A percentile compares a stretch with the other conserved stretches of the same genome.
Evolutionary conservation across 176 grass and related monocot species (phyloP).

Genomic region (Carex kokanica): DNA sequence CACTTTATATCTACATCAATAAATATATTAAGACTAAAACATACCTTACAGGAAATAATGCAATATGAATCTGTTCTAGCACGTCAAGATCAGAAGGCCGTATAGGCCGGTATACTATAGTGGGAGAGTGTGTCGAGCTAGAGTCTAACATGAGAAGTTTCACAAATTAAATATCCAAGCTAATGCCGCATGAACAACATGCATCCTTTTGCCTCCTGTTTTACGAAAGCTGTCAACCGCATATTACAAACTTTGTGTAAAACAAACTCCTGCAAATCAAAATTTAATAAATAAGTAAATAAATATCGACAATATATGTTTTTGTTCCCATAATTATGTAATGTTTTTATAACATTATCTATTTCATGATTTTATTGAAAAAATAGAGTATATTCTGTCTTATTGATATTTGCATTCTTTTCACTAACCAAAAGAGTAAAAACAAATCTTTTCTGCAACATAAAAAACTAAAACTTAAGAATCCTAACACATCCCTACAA

Average conservation of each 20-base stretch:
- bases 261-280: slow-evolving; percentile 1
- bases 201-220: slow-evolving; percentile 7
- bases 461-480: background rate
- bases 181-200: background rate
- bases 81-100: slow-evolving; percentile 79
- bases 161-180: slow-evolving; percentile 9
- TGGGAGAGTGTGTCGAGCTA: slow-evolving; percentile 54
- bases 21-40: background rate
- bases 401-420: background rate
- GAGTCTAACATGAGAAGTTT: slow-evolving; percentile 93
- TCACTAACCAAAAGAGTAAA: background rate
- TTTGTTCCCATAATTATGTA: background rate
- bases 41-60: slow-evolving; percentile 90
- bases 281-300: background rate
- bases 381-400: background rate
- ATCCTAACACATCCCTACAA: background rate
- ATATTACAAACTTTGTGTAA: background rate
- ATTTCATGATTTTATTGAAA: background rate
- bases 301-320: background rate
- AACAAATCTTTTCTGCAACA: background rate
- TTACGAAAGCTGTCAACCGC: background rate
- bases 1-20: background rate
- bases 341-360: background rate
- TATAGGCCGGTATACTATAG: slow-evolving; percentile 85
- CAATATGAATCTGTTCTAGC: slow-evolving; percentile 83